Evolutionary conservation across 176 grass and related monocot species (phyloP).

Genomic region (Triticum monococcum): DNA sequence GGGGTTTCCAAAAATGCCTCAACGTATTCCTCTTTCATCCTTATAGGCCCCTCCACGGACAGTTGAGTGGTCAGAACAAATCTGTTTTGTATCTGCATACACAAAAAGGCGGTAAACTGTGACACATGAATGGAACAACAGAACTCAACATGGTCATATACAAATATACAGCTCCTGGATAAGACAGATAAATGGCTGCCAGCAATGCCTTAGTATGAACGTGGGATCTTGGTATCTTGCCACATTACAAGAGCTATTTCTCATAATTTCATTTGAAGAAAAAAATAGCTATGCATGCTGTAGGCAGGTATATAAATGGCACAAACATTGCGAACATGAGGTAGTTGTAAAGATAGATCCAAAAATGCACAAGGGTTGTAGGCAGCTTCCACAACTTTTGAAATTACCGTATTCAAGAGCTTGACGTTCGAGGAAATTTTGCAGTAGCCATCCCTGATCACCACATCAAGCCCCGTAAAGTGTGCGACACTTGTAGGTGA

Average conservation of each 20-base stretch:
- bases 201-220: neutral
- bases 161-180: neutral
- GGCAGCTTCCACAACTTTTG: constrained; percentile 37
- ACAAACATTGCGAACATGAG: neutral
- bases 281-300: neutral
- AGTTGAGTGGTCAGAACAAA: constrained; percentile 76
- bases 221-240: neutral
- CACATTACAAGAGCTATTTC: neutral
- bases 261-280: neutral
- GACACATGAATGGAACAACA: neutral
- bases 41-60: constrained; percentile 77
- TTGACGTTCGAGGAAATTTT: constrained; percentile 82
- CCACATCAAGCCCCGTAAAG: constrained; percentile 71
- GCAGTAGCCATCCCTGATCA: constrained; percentile 92
- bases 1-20: constrained; percentile 77
- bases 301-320: neutral
- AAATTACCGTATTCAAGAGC: constrained; percentile 81
- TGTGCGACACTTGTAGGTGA: constrained; percentile 83
- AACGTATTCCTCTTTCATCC: constrained; percentile 92
- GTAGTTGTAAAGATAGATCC: neutral
- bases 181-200: neutral
- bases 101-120: neutral
- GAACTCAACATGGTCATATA: neutral
- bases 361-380: constrained; percentile 39
- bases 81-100: constrained; percentile 85